Base-by-base conservation (phyloP, 352 stramenopile species). In the Pythium pyrilobum region DNA sequence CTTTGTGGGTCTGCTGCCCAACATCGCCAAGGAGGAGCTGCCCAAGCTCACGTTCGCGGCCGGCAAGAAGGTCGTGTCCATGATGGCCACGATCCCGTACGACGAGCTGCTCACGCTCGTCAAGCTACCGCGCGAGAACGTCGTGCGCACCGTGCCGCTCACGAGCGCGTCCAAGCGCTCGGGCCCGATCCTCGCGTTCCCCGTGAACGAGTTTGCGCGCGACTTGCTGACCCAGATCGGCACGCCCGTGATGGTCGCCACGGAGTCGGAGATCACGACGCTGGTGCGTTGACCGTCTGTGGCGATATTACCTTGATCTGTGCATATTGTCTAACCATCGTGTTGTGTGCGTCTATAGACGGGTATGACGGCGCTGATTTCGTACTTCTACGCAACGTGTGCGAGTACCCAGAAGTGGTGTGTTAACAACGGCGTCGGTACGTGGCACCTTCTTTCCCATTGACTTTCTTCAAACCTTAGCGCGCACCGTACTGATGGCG, bases 61-160 rank as follows among this genome's bases (percentile, higher is more conserved):
- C 8, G 64, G 66, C 54, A 85, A 90, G 65, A 66, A 43, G 25
- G 77, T 94, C 31, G 69, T 94, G 37, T 92, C 81, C 50, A 94
- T 92, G 84, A 94, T 94, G 84, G 84, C 84, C 40, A 94, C 84
- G 29, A 91, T 94, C 63, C 84, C 81, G 27, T 94, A 87, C 71
- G 76, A 92, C 12, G 81, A 94, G 52, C 67, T 94, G 43, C 55
- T 92, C 40, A 31, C 72, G 47, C 78, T 92, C 20, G 74, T 92
- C 11, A 61, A 77, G 57, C 62, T 92, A 47, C 77, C 84, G 31
- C 68, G 65, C 13, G 78, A 83, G 48, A 77, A 85, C 49, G 84
- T 94, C 52, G 79, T 92, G 59, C 81, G 84, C 39, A 86, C 74
- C 0, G 81, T 94, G 49, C 84, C 84, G 23, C 67, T 94, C 12